phyloP scores from a whole-genome alignment of 768 basidiomycete species.

The Rhodotorula taiwanensis region DNA sequence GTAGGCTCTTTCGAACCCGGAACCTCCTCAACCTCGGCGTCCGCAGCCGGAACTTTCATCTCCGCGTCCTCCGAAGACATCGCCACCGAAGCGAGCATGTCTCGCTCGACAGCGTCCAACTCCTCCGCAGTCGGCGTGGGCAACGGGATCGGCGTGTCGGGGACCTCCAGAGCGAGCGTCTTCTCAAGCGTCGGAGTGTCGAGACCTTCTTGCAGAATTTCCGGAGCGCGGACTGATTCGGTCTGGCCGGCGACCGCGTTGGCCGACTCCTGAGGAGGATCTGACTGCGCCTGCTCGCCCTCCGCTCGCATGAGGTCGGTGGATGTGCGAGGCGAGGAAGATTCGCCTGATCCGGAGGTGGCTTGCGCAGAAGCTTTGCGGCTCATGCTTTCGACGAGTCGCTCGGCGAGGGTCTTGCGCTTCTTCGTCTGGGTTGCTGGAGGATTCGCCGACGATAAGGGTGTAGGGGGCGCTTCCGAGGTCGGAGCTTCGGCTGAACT shows the following conservation, averaged over 20 bases:
- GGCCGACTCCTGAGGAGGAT: background rate
- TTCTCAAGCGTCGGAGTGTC: conserved; percentile 3
- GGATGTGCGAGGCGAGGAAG: background rate
- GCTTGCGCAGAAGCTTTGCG: no score
- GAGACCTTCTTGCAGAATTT: background rate
- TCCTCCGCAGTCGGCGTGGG: conserved; percentile 12
- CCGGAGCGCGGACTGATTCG: no score
- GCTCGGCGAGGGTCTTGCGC: conserved; percentile 23
- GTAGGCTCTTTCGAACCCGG: no score
- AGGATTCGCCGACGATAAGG: no score
- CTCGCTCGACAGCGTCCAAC: conserved; percentile 13
- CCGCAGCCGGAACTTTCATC: background rate
- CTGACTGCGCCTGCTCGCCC: background rate
- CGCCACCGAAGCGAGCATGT: background rate
- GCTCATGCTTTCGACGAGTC: conserved; percentile 23
- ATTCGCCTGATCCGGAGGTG: background rate
- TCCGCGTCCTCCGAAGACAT: background rate
- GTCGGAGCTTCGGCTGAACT: background rate
- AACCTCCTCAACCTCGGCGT: no score
- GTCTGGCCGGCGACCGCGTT: background rate
- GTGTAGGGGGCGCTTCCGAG: background rate
- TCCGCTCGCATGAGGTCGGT: background rate
- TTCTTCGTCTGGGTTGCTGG: conserved; percentile 4
- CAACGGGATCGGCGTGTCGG: background rate
- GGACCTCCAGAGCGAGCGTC: conserved; percentile 7